A percentile compares a stretch with the other conserved stretches of the same genome.
Evolutionary conservation across 129 eudicot genomes (phyloP).

Genomic region (Tanacetum coccineum): DNA sequence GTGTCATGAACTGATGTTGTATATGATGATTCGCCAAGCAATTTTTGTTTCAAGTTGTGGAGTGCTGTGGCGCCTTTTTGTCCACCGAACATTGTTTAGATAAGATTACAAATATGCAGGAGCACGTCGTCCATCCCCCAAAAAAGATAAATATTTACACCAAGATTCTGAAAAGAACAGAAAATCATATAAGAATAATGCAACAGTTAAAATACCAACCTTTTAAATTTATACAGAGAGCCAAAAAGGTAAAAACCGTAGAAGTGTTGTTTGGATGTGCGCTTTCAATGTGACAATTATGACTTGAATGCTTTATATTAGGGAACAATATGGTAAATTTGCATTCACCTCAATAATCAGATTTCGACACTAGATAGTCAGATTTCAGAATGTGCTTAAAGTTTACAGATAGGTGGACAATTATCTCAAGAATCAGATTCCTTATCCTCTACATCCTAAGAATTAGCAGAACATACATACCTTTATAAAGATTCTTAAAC

Average conservation of each 20-base stretch:
- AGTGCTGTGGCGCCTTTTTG: conserved; percentile 49
- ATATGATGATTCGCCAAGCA: conserved; percentile 46
- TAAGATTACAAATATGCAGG: conserved; percentile 34
- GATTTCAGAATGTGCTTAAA: too few relatives aligned
- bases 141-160: conserved; percentile 27
- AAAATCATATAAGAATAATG: conserved; percentile 9
- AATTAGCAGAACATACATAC: not conserved
- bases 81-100: conserved; percentile 69
- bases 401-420: too few relatives aligned
- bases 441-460: not conserved
- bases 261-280: not conserved
- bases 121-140: conserved; percentile 56
- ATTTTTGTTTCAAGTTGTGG: conserved; percentile 47
- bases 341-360: too few relatives aligned
- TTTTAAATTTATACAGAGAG: not conserved
- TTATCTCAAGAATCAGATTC: too few relatives aligned
- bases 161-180: conserved; percentile 29
- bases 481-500: not conserved
- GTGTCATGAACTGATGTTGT: conserved; percentile 40
- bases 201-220: not conserved
- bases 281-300: not conserved
- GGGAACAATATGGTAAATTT: too few relatives aligned
- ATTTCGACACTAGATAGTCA: too few relatives aligned
- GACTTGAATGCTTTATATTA: too few relatives aligned
- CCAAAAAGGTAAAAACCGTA: too few relatives aligned